Evolutionary conservation across 768 basidiomycete genomes (phyloP).

Genomic region (Chiua virens): DNA sequence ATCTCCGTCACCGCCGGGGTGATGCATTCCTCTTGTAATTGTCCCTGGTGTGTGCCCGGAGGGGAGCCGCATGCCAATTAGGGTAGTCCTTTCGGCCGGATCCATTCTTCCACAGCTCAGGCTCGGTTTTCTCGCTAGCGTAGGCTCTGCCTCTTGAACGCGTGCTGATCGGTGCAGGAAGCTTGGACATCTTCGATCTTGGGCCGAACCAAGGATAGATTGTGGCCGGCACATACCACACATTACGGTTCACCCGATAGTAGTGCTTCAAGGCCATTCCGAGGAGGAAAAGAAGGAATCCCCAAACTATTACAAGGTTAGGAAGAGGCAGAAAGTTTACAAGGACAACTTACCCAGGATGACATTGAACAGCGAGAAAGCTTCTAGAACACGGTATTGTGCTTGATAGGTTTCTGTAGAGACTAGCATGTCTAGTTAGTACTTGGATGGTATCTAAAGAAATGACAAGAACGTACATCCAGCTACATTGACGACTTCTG

Average conservation of each 20-base stretch:
- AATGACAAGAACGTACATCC: constrained; percentile 52
- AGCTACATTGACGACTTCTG: constrained; percentile 56
- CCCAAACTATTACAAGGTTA: constrained; percentile 42
- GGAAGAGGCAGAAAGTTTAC: not conserved
- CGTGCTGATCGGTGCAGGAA: constrained; percentile 42
- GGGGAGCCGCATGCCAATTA: constrained; percentile 21
- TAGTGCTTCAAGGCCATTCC: constrained; percentile 44
- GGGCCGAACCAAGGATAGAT: constrained; percentile 71
- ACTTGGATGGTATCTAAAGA: not conserved
- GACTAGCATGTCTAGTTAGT: constrained; percentile 43
- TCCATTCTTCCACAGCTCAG: constrained; percentile 20
- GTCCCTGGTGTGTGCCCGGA: constrained; percentile 32
- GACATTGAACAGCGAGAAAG: constrained; percentile 79
- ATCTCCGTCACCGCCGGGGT: constrained; percentile 41
- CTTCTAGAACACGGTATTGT: constrained; percentile 82
- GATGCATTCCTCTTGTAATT: constrained; percentile 43
- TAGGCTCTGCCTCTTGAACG: constrained; percentile 37
- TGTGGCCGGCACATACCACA: constrained; percentile 74
- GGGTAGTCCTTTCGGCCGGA: constrained; percentile 22
- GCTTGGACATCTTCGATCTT: constrained; percentile 34
- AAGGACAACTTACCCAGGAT: constrained; percentile 52
- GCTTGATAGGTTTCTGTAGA: constrained; percentile 85
- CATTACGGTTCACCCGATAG: constrained; percentile 42
- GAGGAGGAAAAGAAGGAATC: constrained; percentile 47
- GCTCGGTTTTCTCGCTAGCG: constrained; percentile 27